These are phyloP conservation scores for Roridomyces roridus DNA, from an alignment of 768 basidiomycete genomes.

Conservation along the genomic window DNA sequence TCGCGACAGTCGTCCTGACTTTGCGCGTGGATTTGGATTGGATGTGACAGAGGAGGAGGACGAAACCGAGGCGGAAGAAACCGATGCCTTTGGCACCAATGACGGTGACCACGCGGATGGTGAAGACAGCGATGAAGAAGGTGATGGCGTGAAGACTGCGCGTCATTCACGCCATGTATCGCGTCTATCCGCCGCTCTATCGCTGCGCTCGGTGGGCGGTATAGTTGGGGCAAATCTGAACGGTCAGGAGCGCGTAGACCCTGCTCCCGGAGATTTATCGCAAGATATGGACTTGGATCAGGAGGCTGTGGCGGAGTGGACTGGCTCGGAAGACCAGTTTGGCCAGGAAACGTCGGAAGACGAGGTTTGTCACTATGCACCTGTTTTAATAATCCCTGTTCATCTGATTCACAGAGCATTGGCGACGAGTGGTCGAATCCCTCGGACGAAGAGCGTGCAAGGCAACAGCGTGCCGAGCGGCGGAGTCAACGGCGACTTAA, in stretches of 20 bases:
- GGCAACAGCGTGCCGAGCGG: slow-evolving; percentile 68
- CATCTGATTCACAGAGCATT: slow-evolving; percentile 60
- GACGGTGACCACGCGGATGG: slow-evolving; percentile 48
- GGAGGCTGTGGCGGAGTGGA: slow-evolving; percentile 73
- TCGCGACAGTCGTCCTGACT: slow-evolving; percentile 70
- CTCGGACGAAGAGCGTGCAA: slow-evolving; percentile 86
- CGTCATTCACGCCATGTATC: slow-evolving; percentile 25
- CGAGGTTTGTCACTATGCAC: slow-evolving; percentile 54
- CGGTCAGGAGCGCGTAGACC: slow-evolving; percentile 28
- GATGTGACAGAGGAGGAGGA: slow-evolving; percentile 72
- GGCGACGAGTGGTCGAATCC: slow-evolving; percentile 87
- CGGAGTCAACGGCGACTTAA: slow-evolving; percentile 59
- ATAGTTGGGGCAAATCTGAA: slow-evolving; percentile 19
- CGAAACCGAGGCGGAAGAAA: slow-evolving; percentile 29
- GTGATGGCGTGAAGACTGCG: slow-evolving; percentile 25
- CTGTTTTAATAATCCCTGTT: slow-evolving; percentile 6
- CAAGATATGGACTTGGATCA: slow-evolving; percentile 47
- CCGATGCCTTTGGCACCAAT: slow-evolving; percentile 16
- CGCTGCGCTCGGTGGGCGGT: slow-evolving; percentile 24
- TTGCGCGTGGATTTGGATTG: slow-evolving; percentile 79
- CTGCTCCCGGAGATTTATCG: slow-evolving; percentile 31
- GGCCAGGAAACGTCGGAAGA: slow-evolving; percentile 62
- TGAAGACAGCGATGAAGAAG: slow-evolving; percentile 31
- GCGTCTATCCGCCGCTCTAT: slow-evolving; percentile 23
- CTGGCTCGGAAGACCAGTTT: slow-evolving; percentile 75